These are phyloP conservation scores for Aspergillus clavatus DNA, from an alignment of 2,329 filamentous ascomycete species.

Conservation along the genomic window DNA sequence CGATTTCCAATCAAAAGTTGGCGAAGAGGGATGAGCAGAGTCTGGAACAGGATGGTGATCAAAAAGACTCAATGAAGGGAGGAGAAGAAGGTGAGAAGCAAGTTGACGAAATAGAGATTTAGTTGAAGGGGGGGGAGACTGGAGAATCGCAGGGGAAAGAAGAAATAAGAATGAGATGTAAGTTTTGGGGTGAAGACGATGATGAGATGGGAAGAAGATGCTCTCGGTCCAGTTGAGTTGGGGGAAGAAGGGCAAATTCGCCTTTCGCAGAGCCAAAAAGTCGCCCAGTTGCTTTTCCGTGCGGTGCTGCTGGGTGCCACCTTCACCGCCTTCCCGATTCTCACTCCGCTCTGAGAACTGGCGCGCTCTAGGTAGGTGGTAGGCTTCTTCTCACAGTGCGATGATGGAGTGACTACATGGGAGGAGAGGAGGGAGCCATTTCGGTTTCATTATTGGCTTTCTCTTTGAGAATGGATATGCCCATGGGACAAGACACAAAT, in stretches of 20 bases:
- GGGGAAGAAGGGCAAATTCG: not conserved
- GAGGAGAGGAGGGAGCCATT: too few species aligned
- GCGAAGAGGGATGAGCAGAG: constrained; percentile 15
- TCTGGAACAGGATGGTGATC: constrained; percentile 14
- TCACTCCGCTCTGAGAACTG: not conserved
- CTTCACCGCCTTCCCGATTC: constrained; percentile 4
- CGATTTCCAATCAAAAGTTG: constrained; percentile 21
- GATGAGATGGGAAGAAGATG: not conserved
- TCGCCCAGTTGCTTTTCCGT: constrained; percentile 5
- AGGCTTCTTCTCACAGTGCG: too few species aligned
- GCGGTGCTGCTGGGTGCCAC: not conserved
- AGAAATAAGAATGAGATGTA: not conserved
- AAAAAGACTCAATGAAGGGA: constrained; percentile 8
- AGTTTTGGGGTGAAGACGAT: constrained; percentile 1
- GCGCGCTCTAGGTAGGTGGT: too few species aligned
- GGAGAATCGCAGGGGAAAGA: not conserved
- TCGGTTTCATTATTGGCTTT: not conserved
- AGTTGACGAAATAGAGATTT: not conserved
- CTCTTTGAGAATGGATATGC: not conserved
- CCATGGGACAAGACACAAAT: not conserved
- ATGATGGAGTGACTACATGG: too few species aligned
- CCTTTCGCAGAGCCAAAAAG: not conserved
- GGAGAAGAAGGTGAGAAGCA: not conserved
- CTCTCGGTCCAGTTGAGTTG: not conserved
- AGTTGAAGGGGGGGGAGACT: not conserved